Percentiles rank a stretch among this genome's conserved stretches.
phyloP scores from a whole-genome alignment of 768 basidiomycete genomes.

The Calocera viscosa region DNA sequence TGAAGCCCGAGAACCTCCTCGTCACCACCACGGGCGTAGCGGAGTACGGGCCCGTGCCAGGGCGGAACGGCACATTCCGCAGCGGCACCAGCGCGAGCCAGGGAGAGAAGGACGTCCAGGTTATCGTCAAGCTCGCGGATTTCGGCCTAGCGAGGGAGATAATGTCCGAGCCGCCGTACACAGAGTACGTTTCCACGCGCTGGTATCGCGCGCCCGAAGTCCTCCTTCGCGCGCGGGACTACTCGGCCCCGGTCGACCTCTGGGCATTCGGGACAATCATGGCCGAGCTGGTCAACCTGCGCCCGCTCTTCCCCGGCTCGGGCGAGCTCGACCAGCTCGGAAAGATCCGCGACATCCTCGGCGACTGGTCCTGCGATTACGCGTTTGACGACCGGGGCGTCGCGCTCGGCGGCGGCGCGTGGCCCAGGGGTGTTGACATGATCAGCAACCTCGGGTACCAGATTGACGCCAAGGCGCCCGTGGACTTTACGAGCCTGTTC shows the following conservation, averaged over 20 bases:
- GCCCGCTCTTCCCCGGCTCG: slow-evolving; percentile 88
- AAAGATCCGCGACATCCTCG: slow-evolving; percentile 82
- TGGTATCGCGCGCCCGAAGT: slow-evolving; percentile 99
- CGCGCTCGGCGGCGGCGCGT: slow-evolving; percentile 72
- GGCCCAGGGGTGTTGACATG: slow-evolving; percentile 76
- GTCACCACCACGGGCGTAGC: slow-evolving; percentile 94
- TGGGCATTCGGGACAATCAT: slow-evolving; percentile 99
- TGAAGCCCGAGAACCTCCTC: slow-evolving; percentile 98
- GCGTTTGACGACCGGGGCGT: slow-evolving; percentile 59
- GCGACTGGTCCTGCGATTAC: slow-evolving; percentile 78
- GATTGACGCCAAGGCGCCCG: slow-evolving; percentile 39
- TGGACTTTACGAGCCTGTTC: slow-evolving; percentile 59
- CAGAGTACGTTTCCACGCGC: slow-evolving; percentile 97
- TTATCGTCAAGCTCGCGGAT: slow-evolving; percentile 95
- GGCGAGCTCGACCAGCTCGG: slow-evolving; percentile 87
- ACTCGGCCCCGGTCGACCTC: slow-evolving; percentile 96
- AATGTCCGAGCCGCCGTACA: slow-evolving; percentile 79
- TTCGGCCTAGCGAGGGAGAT: slow-evolving; percentile 94
- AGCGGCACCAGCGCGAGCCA: neutral
- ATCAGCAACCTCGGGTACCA: slow-evolving; percentile 68
- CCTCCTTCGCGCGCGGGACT: slow-evolving; percentile 77
- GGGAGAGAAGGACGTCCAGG: slow-evolving; percentile 80
- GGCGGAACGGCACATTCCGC: slow-evolving; percentile 35
- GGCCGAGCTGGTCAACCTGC: slow-evolving; percentile 89
- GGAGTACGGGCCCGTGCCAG: slow-evolving; percentile 62